Evolutionary conservation across 345 rosid genomes (phyloP), one percentile per base, ranked within the genome.

Genomic region (Physaria fendleri): DNA sequence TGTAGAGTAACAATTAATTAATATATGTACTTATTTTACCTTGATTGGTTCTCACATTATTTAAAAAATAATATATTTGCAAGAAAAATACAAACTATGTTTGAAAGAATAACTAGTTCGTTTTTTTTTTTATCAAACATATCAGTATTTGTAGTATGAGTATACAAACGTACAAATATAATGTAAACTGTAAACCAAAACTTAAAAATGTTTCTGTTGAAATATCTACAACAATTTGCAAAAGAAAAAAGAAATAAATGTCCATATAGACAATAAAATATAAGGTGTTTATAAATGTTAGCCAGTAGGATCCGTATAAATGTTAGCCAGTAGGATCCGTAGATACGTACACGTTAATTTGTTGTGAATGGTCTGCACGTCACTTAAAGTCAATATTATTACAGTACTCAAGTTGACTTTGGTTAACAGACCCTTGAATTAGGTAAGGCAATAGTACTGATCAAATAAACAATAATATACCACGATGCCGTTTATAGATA

Each of bases 311-410:
- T 8, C 2, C 6, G 30, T 28, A 28, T 44, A 59, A n/a, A 48
- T 45, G 4, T 4, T 39, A 39, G 16, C 16, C 22, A 11, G 34
- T 25, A 38, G 0, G n/a, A n/a, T 56, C 14, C 6, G 21, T 59
- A 33, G 65, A 58, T 49, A 42, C 59, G 65, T 59, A 59, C 40
- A 59, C 66, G 72, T 51, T 51, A 68, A 68, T 52, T 24, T 25
- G 42, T 43, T 52, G 29, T 25, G 21, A 33, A 28, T 58, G 18
- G 33, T 50, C 65, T 15, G 41, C 23, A 8, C 49, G 0, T 18
- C 23, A 8, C 49, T 1, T 18, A 59, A 32, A 24, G 66, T 67
- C 66, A 50, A 24, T 44, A 14, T 27, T 51, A 35, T 2, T 2
- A 35, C 56, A 52, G 72, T 68, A 32, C 55, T 38, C 51, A 43